phyloP scores from a whole-genome alignment of 2,329 filamentous ascomycete species.

The Aureobasidium zeae region DNA sequence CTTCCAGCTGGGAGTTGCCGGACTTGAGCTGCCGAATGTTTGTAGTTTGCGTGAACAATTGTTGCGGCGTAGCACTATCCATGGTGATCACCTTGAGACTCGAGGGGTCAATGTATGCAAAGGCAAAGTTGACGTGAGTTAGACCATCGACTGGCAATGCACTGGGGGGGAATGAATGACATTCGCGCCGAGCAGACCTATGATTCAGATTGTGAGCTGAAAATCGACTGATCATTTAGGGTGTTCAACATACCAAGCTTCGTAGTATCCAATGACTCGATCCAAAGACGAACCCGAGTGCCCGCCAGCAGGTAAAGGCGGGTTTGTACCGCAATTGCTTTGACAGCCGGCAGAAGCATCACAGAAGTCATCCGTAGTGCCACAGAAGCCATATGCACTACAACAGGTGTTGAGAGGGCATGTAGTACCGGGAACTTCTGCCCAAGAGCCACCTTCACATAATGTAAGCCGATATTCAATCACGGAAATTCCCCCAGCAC shows the following conservation, averaged over 20 bases:
- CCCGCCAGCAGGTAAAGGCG: not conserved
- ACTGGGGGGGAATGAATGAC: not conserved
- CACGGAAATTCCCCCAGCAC: no score
- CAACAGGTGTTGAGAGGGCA: constrained; percentile 14
- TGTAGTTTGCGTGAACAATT: constrained; percentile 10
- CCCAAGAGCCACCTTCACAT: no score
- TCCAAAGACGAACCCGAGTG: no score
- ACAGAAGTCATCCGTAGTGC: constrained; percentile 8
- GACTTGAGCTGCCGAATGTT: constrained; percentile 33
- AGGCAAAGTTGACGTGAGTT: constrained; percentile 31
- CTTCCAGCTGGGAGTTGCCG: constrained; percentile 22
- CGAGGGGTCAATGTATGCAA: constrained; percentile 34
- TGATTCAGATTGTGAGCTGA: no score
- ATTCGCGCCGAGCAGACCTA: no score
- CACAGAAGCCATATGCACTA: constrained; percentile 13
- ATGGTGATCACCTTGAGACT: constrained; percentile 24
- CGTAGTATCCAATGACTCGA: constrained; percentile 12
- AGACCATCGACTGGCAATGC: not conserved
- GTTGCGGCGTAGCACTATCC: constrained; percentile 16
- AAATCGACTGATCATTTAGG: not conserved
- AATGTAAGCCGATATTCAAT: not conserved
- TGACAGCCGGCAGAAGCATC: not conserved
- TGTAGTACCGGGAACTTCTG: not conserved
- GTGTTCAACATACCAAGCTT: not conserved
- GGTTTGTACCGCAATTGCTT: not conserved